Evolutionary conservation across 2,329 filamentous ascomycete species (phyloP), one percentile per base, ranked within the genome.

Genomic region (Hymenoscyphus albidus): DNA sequence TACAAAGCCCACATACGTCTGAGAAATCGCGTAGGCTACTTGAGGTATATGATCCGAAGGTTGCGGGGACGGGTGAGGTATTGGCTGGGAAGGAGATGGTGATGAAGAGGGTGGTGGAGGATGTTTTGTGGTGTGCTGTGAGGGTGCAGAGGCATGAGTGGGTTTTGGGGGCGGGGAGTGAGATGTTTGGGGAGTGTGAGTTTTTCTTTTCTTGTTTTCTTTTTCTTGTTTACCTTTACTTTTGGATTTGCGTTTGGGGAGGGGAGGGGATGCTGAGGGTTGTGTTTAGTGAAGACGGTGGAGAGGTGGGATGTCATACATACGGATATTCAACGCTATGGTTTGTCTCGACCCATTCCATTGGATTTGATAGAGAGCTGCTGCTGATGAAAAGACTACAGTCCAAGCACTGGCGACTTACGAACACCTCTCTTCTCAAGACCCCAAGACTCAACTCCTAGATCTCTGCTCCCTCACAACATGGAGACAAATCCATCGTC

Each of bases 81-180:
- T 60, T 64, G 7, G 63, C 63, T 61, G 38, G 48, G 32, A 60
- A 64, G 22, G 63, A 66, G 13, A 64, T 54, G 22, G 42, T 70
- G 65, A 12, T 68, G 18, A 22, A 61, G 31, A 66, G 32, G 2
- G 59, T 68, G 59, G 65, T 66, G 56, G 12, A 66, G 32, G 67
- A 71, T 42, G 62, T 66, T 60, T 61, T 70, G 32, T 31, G 66
- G 9, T 64, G 65, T 48, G 58, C 64, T 3, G 70, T 65, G 1
- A 63, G 59, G 57, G 57, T 70, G 48, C 65, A 67, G 44, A 65
- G 60, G 18, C 68, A 70, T 62, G 14, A 59, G 44, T 70, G 68
- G 67, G 62, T 69, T 5, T 18, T 69, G n/a, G 18, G 59, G 40
- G 65, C 65, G 39, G 56, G 61, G 42, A 69, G 67, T 57, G 67